Evolutionary conservation across 2,329 filamentous ascomycete species (phyloP), one percentile per base, ranked within the genome.

Genomic region (Gnomoniopsis sp.): DNA sequence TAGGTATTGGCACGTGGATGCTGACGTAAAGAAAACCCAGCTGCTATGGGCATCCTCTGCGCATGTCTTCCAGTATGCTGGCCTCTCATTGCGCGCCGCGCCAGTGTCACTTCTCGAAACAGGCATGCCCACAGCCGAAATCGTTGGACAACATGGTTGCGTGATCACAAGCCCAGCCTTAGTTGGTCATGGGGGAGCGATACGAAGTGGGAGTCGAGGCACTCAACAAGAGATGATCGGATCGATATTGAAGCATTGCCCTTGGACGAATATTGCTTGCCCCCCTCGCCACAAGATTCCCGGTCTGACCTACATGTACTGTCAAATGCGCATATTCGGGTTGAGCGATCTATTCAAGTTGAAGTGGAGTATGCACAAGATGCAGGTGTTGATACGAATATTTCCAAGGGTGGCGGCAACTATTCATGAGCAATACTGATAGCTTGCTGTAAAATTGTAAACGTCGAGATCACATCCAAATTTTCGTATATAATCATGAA

Each of bases 21-120:
- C 22, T 51, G 30, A 52, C 38, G 22, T 12, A 7, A 17, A 15
- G 4, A 1, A 23, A 1, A 22, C 2, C 2, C 21, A 55, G 57
- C 34, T 33, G 52, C 23, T 2, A 54, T 59, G n/a, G 26, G 57
- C 2, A 59, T 59, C 6, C 23, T 51, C 3, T 59, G 57, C 19
- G 30, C 52, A 11, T 59, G 57, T 19, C 52, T 59, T 6, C 57
- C 57, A 41, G 52, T 55, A 15, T 52, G 47, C 47, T 59, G 57
- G 57, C 47, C 57, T 12, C 30, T 59, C 12, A 26, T 49, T 26
- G 33, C 19, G 14, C 44, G 44, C 17, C 17, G 44, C 21, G 44
- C 19, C 44, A 43, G 15, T 6, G 12, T 19, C 38, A 43, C 3
- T 43, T 3, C 38, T 11, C n/a, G 38, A 43, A 19, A 43, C 6